Percentiles rank a stretch among this genome's conserved stretches.
Evolutionary conservation across 2,329 filamentous ascomycete genomes (phyloP).

Genomic region (Hypoxylon sp.): DNA sequence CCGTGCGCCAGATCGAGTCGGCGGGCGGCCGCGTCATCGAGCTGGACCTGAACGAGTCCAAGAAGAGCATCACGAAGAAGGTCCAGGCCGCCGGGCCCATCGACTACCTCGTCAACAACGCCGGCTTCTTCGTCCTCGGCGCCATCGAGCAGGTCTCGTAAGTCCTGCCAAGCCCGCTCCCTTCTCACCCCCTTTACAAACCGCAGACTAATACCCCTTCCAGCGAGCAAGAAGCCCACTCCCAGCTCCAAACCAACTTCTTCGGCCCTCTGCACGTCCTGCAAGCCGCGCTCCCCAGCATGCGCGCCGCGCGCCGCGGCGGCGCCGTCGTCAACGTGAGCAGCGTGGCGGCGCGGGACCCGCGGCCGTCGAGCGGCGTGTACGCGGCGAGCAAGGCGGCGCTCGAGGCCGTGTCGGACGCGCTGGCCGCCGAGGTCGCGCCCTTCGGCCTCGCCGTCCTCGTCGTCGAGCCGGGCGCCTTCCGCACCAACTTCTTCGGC

Average conservation of each 20-base stretch:
- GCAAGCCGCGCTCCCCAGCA: slow-evolving; percentile 42
- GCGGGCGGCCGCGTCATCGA: slow-evolving; percentile 43
- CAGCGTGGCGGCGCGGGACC: slow-evolving; percentile 40
- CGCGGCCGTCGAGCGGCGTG: slow-evolving; percentile 29
- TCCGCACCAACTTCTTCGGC: slow-evolving; percentile 52
- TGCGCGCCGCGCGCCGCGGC: slow-evolving; percentile 38
- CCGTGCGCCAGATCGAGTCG: slow-evolving; percentile 39
- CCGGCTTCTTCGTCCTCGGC: slow-evolving; percentile 39
- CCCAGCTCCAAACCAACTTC: slow-evolving; percentile 43
- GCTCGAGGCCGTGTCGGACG: slow-evolving; percentile 51
- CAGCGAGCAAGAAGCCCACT: slow-evolving; percentile 40
- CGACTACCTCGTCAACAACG: slow-evolving; percentile 45
- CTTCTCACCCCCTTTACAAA: neutral
- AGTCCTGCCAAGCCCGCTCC: neutral
- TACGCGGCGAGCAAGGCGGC: slow-evolving; percentile 50
- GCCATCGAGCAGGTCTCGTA: slow-evolving; percentile 39
- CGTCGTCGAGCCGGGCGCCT: slow-evolving; percentile 53
- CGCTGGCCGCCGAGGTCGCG: slow-evolving; percentile 47
- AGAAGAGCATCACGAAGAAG: slow-evolving; percentile 40
- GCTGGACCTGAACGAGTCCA: slow-evolving; percentile 44
- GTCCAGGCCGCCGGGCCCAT: slow-evolving; percentile 40
- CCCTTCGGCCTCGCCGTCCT: slow-evolving; percentile 49
- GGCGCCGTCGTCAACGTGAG: slow-evolving; percentile 44
- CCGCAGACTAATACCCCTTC: neutral
- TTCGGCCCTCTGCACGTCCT: slow-evolving; percentile 43